These are phyloP conservation scores for Linderniella brevidens DNA, from an alignment of 257 asterid species.

Conservation along the genomic window DNA sequence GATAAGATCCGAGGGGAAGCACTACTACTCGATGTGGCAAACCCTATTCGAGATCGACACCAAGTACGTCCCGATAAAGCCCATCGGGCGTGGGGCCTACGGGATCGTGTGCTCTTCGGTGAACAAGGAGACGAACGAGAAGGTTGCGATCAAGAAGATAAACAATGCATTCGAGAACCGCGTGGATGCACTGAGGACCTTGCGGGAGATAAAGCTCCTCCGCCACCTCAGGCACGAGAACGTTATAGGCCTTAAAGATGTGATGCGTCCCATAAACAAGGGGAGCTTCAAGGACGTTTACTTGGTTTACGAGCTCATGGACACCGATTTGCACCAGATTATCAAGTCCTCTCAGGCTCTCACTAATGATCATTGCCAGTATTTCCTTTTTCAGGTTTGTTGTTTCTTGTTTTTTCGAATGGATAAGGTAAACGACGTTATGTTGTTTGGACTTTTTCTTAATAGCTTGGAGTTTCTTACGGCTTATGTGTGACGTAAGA, in stretches of 20 bases:
- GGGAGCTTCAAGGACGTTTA: constrained; percentile 50
- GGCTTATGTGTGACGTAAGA: too few relatives aligned
- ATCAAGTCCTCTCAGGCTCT: constrained; percentile 45
- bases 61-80: constrained; percentile 53
- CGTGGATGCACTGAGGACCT: constrained; percentile 45
- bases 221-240: constrained; percentile 53
- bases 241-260: constrained; percentile 48
- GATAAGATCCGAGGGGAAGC: constrained; percentile 30
- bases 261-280: constrained; percentile 40
- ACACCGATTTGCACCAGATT: constrained; percentile 51
- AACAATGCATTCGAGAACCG: constrained; percentile 47
- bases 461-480: too few relatives aligned
- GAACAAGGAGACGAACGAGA: constrained; percentile 40
- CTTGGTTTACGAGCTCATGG: constrained; percentile 58
- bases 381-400: constrained; percentile 47
- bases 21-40: constrained; percentile 56
- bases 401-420: background rate
- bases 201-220: constrained; percentile 53
- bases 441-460: background rate
- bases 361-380: constrained; percentile 51
- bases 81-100: constrained; percentile 59
- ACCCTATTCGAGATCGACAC: constrained; percentile 45
- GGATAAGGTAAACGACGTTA: background rate
- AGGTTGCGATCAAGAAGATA: constrained; percentile 55
- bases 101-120: constrained; percentile 57